A percentile compares a stretch with the other conserved stretches of the same genome.
Evolutionary conservation across 139 green algal species (phyloP).

Genomic region (Prasinococcaceae sp.): DNA sequence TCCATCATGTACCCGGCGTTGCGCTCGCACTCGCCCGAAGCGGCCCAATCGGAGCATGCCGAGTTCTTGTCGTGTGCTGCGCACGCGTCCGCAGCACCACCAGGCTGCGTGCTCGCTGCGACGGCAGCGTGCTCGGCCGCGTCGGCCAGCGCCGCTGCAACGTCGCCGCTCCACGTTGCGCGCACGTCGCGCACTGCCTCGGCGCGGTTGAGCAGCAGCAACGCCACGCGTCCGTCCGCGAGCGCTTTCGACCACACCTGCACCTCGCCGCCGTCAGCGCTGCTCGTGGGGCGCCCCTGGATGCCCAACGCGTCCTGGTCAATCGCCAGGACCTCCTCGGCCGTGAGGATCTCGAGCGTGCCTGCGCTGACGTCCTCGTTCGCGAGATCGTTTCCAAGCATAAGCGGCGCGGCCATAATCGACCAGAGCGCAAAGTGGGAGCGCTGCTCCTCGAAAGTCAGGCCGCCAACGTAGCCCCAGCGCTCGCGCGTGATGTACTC

Average conservation of each 20-base stretch:
- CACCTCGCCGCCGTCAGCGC: background rate
- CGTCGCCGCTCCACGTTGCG: slow-evolving; percentile 13
- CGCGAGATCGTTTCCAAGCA: slow-evolving; percentile 39
- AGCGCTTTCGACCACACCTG: slow-evolving; percentile 32
- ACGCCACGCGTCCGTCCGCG: slow-evolving; percentile 16
- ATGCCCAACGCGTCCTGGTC: slow-evolving; percentile 26
- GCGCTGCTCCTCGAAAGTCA: slow-evolving; percentile 34
- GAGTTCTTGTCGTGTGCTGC: too few relatives aligned
- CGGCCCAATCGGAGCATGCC: background rate
- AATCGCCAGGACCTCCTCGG: slow-evolving; percentile 25
- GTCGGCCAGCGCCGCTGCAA: slow-evolving; percentile 2
- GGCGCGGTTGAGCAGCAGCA: slow-evolving; percentile 29
- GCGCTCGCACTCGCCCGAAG: background rate
- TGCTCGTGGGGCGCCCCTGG: slow-evolving; percentile 24
- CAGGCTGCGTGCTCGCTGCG: background rate
- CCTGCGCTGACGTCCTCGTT: slow-evolving; percentile 22
- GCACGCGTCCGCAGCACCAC: background rate
- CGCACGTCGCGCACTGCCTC: background rate
- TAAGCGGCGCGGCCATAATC: slow-evolving; percentile 37
- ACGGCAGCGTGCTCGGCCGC: background rate
- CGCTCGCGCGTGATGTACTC: slow-evolving; percentile 29
- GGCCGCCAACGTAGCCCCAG: slow-evolving; percentile 24
- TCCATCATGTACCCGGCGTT: background rate
- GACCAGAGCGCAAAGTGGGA: slow-evolving; percentile 35
- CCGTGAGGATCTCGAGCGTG: slow-evolving; percentile 28